Conservation (phyloP, 331 rosid genomes). For the Prunus yedoensis region DNA sequence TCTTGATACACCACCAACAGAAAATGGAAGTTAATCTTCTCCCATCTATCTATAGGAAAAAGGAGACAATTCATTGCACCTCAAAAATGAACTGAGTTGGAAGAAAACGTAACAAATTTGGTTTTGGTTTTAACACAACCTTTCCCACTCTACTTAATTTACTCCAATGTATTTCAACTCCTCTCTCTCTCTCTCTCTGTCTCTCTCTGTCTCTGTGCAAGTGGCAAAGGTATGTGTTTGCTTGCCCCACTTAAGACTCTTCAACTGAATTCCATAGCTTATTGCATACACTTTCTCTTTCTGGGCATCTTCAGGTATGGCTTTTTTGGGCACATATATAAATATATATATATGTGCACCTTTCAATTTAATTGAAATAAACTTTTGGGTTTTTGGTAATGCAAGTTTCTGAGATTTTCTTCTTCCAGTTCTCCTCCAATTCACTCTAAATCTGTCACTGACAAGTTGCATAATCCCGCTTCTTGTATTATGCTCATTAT, state of each 20-base stretch:
- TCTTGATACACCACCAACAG: conserved; percentile 50
- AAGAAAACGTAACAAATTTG: background rate
- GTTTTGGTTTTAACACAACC: background rate
- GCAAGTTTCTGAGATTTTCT: conserved; percentile 2
- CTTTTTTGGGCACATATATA: background rate
- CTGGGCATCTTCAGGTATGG: conserved; percentile 32
- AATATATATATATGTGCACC: background rate
- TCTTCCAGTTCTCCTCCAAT: background rate
- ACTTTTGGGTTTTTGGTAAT: background rate
- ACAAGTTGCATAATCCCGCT: no score
- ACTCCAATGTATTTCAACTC: background rate
- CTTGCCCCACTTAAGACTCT: conserved; percentile 42
- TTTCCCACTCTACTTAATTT: background rate
- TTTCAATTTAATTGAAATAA: background rate
- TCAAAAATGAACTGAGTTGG: background rate
- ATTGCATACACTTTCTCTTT: conserved; percentile 23
- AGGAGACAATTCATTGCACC: background rate
- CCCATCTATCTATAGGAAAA: background rate
- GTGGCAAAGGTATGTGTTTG: conserved; percentile 44
- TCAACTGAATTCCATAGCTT: conserved; percentile 36
- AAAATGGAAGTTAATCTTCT: conserved; percentile 26
- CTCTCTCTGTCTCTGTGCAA: conserved; percentile 28
- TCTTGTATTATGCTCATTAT: no score
- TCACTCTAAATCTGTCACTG: background rate
- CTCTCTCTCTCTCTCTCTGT: conserved; percentile 25